Base-by-base conservation (phyloP, 495 filamentous ascomycete species). In the Lichenothelia convexa region DNA sequence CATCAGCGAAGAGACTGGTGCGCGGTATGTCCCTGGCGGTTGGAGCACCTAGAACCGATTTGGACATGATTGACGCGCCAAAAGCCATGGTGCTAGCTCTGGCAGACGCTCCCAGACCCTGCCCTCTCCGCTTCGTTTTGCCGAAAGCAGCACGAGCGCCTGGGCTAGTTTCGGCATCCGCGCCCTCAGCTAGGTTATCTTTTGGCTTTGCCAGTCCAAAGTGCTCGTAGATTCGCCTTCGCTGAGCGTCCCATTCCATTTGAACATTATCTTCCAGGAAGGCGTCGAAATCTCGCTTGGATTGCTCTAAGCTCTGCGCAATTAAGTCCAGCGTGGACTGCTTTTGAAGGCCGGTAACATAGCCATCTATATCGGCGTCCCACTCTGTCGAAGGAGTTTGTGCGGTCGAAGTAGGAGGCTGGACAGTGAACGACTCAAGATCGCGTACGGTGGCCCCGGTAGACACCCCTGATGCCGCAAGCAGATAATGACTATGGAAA, bases 231-330 rank as follows among this genome's bases (percentile, higher is more conserved):
- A 95, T 93, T 36, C 74, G 73, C 50, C 76, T 79, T 24, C 86
- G 75, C 57, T 95, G 89, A 4, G 76, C 73, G 38, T 95, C 84
- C 87, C 87, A 95, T 54, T 94, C 81, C 63, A 89, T 75, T 5
- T 82, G 81, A 5, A 94, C 76, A 49, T 89, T 87, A 44, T 92
- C 85, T 51, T 94, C 89, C 30, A 99, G 59, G 53, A 91, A 94
- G 26, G 67, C 55, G 50, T 99, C 84, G 45, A 99, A 95, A 49
- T 94, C 87, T 13, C 71, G 73, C 27, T 83, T 75, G 11, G 84
- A 82, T 38, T 85, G 73, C 45, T 84, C 71, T 42, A 93, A 65
- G 16, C 84, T 80, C 46, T 95, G 84, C 15, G 77, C 67, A 38
- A 94, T 82, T 70, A 93, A 86, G 46, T 76, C 84, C 38, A 91